Percentiles rank a stretch among this genome's conserved stretches.
Evolutionary conservation across 176 grass and related monocot species (phyloP).

Genomic region (Typha latifolia): DNA sequence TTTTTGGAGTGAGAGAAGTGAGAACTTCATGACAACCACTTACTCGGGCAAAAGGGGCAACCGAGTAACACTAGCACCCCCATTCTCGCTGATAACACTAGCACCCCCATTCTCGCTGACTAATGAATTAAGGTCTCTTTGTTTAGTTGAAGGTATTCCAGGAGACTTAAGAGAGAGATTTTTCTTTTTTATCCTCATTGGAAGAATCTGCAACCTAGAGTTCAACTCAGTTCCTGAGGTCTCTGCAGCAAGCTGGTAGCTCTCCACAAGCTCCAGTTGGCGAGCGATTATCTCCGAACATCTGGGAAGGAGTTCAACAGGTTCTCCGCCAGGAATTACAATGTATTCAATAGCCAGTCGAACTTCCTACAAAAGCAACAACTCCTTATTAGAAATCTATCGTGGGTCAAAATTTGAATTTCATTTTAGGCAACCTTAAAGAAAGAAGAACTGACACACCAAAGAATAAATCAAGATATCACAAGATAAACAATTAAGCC

Average conservation of each 20-base stretch:
- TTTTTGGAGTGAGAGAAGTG: too few species aligned
- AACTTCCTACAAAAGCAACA: slow-evolving; percentile 49
- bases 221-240: slow-evolving; percentile 76
- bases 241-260: slow-evolving; percentile 90
- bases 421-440: too few species aligned
- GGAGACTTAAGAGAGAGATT: slow-evolving; percentile 12
- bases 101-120: slow-evolving; percentile 37
- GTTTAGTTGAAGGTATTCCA: slow-evolving; percentile 25
- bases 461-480: background rate
- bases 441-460: background rate
- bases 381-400: too few species aligned
- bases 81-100: slow-evolving; percentile 50
- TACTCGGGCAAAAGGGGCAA: slow-evolving; percentile 77
- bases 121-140: slow-evolving; percentile 38
- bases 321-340: slow-evolving; percentile 82
- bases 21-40: slow-evolving; percentile 2
- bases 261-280: slow-evolving; percentile 91
- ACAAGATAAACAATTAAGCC: background rate
- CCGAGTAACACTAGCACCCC: slow-evolving; percentile 55
- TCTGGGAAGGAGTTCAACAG: slow-evolving; percentile 86
- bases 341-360: slow-evolving; percentile 93
- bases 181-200: slow-evolving; percentile 72
- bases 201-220: slow-evolving; percentile 91
- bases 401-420: too few species aligned
- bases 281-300: slow-evolving; percentile 94